These are phyloP conservation scores for Plantago rigida DNA, from an alignment of 305 asterid species.

Conservation along the genomic window DNA sequence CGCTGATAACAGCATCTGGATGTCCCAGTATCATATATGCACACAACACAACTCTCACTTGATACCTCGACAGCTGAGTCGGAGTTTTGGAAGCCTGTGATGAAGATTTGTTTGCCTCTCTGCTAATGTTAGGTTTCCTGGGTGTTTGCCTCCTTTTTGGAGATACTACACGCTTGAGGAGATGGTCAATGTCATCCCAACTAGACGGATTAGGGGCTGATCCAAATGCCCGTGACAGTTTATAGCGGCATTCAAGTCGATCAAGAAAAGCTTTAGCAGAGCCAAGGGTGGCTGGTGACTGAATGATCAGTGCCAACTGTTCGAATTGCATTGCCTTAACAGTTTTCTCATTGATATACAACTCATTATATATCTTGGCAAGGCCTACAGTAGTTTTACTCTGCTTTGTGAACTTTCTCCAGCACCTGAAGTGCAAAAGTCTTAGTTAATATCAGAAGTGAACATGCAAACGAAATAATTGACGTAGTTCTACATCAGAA, in stretches of 20 bases:
- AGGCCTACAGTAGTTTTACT: conserved; percentile 40
- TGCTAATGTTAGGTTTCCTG: conserved; percentile 30
- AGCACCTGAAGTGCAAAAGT: conserved; percentile 34
- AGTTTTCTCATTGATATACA: conserved; percentile 38
- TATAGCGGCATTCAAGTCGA: conserved; percentile 43
- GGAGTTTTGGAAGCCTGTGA: conserved; percentile 28
- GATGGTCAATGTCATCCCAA: conserved; percentile 53
- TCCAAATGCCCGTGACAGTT: conserved; percentile 32
- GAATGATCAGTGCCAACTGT: conserved; percentile 49
- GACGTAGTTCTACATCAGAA: background rate
- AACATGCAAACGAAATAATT: background rate
- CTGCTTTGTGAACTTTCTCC: conserved; percentile 41
- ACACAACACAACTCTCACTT: conserved; percentile 54
- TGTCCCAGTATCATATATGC: conserved; percentile 60
- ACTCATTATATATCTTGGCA: conserved; percentile 35
- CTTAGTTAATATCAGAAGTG: background rate
- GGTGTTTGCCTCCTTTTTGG: conserved; percentile 40
- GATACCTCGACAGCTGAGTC: conserved; percentile 44
- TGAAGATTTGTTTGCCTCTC: conserved; percentile 26
- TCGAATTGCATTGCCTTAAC: conserved; percentile 53
- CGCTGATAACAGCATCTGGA: conserved; percentile 59
- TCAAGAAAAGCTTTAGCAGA: conserved; percentile 49
- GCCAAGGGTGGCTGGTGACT: conserved; percentile 41
- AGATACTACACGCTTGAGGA: conserved; percentile 49
- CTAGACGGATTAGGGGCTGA: conserved; percentile 29